phyloP scores from a whole-genome alignment of 768 basidiomycete genomes.

The Termitomyces sp. region DNA sequence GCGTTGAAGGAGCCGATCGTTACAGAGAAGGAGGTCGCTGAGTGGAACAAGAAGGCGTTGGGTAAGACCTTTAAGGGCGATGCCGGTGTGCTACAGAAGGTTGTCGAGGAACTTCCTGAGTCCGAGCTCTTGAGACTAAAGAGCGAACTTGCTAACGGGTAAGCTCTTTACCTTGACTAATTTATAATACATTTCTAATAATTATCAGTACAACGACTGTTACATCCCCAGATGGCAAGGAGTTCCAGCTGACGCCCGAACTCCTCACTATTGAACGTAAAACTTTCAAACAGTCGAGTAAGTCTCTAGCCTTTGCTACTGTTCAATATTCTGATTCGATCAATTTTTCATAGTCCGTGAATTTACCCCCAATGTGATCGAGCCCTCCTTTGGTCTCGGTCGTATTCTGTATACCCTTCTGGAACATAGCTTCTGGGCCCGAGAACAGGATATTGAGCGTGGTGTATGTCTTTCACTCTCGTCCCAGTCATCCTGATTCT shows the following conservation, averaged over 20 bases:
- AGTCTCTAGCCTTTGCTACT: constrained; percentile 24
- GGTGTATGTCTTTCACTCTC: constrained; percentile 54
- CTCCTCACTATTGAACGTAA: constrained; percentile 77
- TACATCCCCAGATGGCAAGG: constrained; percentile 55
- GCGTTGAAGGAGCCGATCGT: constrained; percentile 83
- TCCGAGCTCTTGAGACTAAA: constrained; percentile 63
- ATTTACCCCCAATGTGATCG: constrained; percentile 96
- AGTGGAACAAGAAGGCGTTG: constrained; percentile 84
- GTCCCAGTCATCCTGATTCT: not conserved
- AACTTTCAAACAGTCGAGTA: constrained; percentile 86
- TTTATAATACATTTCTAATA: constrained; percentile 1
- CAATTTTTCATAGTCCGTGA: constrained; percentile 70
- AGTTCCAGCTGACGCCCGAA: constrained; percentile 71
- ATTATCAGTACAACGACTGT: constrained; percentile 51
- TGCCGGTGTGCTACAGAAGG: constrained; percentile 60
- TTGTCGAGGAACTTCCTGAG: constrained; percentile 68
- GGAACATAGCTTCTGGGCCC: constrained; percentile 95
- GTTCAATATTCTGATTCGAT: not conserved
- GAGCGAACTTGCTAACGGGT: constrained; percentile 75
- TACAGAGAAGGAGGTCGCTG: constrained; percentile 73
- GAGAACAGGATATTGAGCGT: constrained; percentile 89
- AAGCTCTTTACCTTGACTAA: constrained; percentile 22
- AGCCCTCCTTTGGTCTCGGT: constrained; percentile 97
- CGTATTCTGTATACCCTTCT: constrained; percentile 92
- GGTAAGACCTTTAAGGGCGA: constrained; percentile 91